Evolutionary conservation across 371 early-diverging fungal genomes (phyloP), one percentile per base, ranked within the genome.

Genomic region (Nosema muscidifuracis): DNA sequence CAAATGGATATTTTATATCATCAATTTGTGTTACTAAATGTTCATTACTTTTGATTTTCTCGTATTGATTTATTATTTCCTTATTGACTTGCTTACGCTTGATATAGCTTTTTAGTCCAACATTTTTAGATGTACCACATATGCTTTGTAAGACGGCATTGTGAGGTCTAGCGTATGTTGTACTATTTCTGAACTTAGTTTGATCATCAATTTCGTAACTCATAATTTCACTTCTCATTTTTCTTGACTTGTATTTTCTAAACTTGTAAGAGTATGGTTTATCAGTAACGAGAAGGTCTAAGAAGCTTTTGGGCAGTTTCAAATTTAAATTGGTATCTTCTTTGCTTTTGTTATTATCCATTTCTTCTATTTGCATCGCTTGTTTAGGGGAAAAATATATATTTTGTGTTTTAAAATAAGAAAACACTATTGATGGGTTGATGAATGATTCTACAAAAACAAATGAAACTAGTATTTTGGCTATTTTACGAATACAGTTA

Each of bases 231-330:
- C 47, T 67, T 26, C 67, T 64, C 16, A 67, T 26, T 55, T 76
- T 79, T 26, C 77, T 43, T 1, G 58, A 26, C 33, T 75, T 77
- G 56, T 71, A 80, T 65, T 77, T 78, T 40, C 76, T 75, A 33
- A 83, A 66, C 65, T 77, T 77, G 47, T 83, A 83, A 55, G 80
- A 73, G 62, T 76, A 80, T 16, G 80, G 73, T 22, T 64, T 70
- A 38, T 61, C 57, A 16, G 28, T 55, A 26, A 80, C 74, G 7
- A 80, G 53, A 16, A 80, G 31, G 18, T 73, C 56, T 44, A 80
- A 12, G 65, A 80, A 80, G 20, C 65, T 65, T 34, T 26, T 53
- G 1, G 55, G 55, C 4, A 53, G 55, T n/a, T 6, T n/a, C n/a
- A n/a, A n/a, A n/a, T n/a, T n/a, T n/a, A n/a, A n/a, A n/a, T n/a